Percentiles rank a stretch among this genome's conserved stretches.
These are phyloP conservation scores for Candida caryicola DNA, from an alignment of 805 yeast genomes.

Conservation along the genomic window DNA sequence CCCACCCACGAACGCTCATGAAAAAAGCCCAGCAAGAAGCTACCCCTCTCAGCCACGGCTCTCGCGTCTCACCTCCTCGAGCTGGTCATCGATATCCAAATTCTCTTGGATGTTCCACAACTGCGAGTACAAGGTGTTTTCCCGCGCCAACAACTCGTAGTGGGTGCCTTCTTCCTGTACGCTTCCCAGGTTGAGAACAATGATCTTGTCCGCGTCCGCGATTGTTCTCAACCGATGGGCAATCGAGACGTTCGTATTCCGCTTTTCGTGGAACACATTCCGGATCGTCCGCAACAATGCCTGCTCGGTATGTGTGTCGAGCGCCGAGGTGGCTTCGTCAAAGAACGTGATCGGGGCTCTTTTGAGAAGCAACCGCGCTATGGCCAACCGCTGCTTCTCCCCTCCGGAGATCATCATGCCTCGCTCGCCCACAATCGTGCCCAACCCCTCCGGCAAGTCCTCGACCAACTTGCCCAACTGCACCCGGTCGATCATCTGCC, in stretches of 20 bases:
- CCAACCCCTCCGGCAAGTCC: slow-evolving; percentile 77
- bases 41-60: too few species aligned
- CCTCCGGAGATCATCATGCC: slow-evolving; percentile 99
- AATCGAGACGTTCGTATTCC: slow-evolving; percentile 80
- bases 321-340: slow-evolving; percentile 95
- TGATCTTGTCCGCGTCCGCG: slow-evolving; percentile 90
- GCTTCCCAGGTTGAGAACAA: slow-evolving; percentile 73
- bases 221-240: slow-evolving; percentile 94
- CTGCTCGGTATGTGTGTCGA: slow-evolving; percentile 96
- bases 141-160: slow-evolving; percentile 49
- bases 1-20: too few species aligned
- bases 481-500: slow-evolving; percentile 62
- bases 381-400: slow-evolving; percentile 92
- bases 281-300: slow-evolving; percentile 73
- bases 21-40: too few species aligned
- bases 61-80: too few species aligned
- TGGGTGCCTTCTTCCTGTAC: slow-evolving; percentile 92
- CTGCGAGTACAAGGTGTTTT: slow-evolving; percentile 65
- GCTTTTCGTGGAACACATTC: slow-evolving; percentile 50
- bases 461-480: slow-evolving; percentile 59
- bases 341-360: slow-evolving; percentile 87
- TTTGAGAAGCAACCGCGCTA: slow-evolving; percentile 85
- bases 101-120: slow-evolving; percentile 94
- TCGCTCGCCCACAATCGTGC: slow-evolving; percentile 91
- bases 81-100: slow-evolving; percentile 32